Evolutionary conservation across 176 grass and related monocot species (phyloP).

Genomic region (Alloteropsis semialata): DNA sequence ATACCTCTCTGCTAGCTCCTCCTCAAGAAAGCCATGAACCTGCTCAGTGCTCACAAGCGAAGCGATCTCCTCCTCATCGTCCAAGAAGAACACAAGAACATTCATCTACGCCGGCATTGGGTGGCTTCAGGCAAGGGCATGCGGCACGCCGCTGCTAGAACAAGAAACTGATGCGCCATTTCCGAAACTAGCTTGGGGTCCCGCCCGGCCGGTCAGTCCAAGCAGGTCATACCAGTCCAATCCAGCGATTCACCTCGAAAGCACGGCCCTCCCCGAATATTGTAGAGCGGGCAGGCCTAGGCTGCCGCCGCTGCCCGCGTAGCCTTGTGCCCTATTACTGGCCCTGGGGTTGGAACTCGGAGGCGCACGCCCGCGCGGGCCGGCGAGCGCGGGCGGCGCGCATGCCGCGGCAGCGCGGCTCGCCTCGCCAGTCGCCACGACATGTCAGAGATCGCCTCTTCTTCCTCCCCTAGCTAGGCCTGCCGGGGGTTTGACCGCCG

Average conservation of each 20-base stretch:
- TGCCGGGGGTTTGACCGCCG: constrained; percentile 42
- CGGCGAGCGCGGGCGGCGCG: background rate
- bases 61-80: background rate
- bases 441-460: constrained; percentile 34
- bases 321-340: constrained; percentile 39
- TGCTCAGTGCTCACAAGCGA: background rate
- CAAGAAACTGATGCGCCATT: background rate
- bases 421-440: background rate
- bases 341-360: constrained; percentile 28
- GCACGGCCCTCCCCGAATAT: background rate
- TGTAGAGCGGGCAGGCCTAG: constrained; percentile 28
- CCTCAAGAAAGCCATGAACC: background rate
- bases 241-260: constrained; percentile 45
- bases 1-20: background rate
- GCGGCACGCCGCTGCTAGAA: constrained; percentile 1
- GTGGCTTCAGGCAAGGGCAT: background rate
- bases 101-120: background rate
- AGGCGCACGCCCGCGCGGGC: constrained; percentile 27
- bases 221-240: constrained; percentile 29
- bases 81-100: background rate
- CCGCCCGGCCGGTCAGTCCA: constrained; percentile 7
- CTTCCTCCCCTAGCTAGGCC: constrained; percentile 17
- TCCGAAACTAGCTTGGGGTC: background rate
- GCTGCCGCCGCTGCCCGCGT: constrained; percentile 19
- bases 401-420: background rate